These are phyloP conservation scores for Penicillium arizonense DNA, from an alignment of 495 filamentous ascomycete species.

Conservation along the genomic window DNA sequence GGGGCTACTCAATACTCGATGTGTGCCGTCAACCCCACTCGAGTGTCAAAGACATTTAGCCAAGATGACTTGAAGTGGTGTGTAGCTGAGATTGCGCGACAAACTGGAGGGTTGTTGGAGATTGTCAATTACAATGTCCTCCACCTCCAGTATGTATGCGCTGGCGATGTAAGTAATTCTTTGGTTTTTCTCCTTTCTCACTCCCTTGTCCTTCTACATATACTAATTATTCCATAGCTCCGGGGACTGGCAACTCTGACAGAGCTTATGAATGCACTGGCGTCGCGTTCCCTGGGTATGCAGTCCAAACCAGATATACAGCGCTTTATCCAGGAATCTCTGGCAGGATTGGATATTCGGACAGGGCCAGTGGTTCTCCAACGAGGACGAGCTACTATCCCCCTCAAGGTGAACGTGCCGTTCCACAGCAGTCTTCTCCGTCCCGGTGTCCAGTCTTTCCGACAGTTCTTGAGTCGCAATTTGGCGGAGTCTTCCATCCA, in stretches of 20 bases:
- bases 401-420: conserved; percentile 43
- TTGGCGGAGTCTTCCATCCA: conserved; percentile 2
- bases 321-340: neutral
- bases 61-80: conserved; percentile 17
- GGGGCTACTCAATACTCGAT: conserved; percentile 35
- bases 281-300: neutral
- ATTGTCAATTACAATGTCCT: conserved; percentile 44
- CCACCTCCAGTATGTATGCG: conserved; percentile 43
- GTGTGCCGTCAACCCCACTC: conserved; percentile 39
- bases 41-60: conserved; percentile 29
- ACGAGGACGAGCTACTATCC: conserved; percentile 32
- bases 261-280: neutral
- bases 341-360: neutral
- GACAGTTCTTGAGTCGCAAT: conserved; percentile 14
- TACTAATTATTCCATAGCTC: neutral
- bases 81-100: conserved; percentile 17
- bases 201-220: neutral
- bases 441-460: conserved; percentile 11
- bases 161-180: conserved; percentile 28
- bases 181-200: neutral
- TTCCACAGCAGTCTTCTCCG: conserved; percentile 39
- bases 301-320: neutral
- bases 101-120: conserved; percentile 29
- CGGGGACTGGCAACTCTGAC: neutral
- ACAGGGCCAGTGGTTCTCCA: conserved; percentile 7